Conservation (phyloP, 345 rosid species). For the Nephelium lappaceum region DNA sequence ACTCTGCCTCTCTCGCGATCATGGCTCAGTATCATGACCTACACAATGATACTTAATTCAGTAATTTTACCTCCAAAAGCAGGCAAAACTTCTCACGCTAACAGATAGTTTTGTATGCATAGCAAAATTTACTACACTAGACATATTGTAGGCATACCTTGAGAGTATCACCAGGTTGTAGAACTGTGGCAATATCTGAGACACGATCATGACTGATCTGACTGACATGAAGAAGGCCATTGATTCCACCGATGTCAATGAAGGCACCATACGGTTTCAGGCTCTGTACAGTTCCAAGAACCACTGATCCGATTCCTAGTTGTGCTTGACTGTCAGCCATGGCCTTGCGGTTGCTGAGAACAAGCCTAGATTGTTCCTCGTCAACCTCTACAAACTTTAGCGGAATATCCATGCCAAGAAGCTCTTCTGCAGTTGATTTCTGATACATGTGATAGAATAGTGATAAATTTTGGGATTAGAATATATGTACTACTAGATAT, state of each 20-base stretch:
- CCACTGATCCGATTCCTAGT: slow-evolving; percentile 94
- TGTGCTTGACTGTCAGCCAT: slow-evolving; percentile 98
- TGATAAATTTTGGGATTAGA: slow-evolving; percentile 3
- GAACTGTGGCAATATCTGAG: slow-evolving; percentile 90
- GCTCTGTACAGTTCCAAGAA: slow-evolving; percentile 85
- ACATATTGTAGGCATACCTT: slow-evolving; percentile 50
- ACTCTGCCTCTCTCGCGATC: slow-evolving; percentile 97
- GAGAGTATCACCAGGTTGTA: slow-evolving; percentile 93
- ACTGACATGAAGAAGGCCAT: slow-evolving; percentile 98
- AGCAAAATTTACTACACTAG: too few relatives aligned
- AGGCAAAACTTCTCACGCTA: slow-evolving; percentile 3
- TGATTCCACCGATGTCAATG: slow-evolving; percentile 94
- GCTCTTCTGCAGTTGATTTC: slow-evolving; percentile 90
- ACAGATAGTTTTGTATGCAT: neutral
- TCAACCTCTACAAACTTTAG: slow-evolving; percentile 97
- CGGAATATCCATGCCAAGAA: slow-evolving; percentile 77
- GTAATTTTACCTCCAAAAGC: slow-evolving; percentile 7
- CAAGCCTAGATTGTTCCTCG: slow-evolving; percentile 89
- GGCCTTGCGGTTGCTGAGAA: slow-evolving; percentile 96
- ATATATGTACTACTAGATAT: neutral
- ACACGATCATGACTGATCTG: slow-evolving; percentile 98
- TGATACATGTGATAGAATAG: slow-evolving; percentile 24
- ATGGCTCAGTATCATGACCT: slow-evolving; percentile 98
- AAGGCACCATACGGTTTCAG: slow-evolving; percentile 98
- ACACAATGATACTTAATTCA: slow-evolving; percentile 17